Evolutionary conservation across 306 rosid genomes (phyloP).

Genomic region (Rosa lucieae): DNA sequence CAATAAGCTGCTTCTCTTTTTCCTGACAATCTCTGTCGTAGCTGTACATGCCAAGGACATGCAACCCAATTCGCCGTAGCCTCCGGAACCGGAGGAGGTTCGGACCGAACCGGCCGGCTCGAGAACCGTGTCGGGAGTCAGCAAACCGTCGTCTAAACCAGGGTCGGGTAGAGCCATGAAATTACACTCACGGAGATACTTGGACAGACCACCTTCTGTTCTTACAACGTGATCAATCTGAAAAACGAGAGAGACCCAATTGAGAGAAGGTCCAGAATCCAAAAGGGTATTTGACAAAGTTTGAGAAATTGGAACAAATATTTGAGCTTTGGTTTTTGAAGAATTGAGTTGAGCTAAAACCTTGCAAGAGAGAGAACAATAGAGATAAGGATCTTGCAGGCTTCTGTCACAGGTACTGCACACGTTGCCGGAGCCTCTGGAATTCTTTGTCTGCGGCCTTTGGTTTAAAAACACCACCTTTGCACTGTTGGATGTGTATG

Average conservation of each 20-base stretch:
- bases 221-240: slow-evolving; percentile 58
- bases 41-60: slow-evolving; percentile 64
- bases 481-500: slow-evolving; percentile 84
- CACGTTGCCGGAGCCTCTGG: slow-evolving; percentile 72
- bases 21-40: slow-evolving; percentile 65
- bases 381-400: slow-evolving; percentile 77
- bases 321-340: background rate
- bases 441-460: slow-evolving; percentile 64
- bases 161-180: slow-evolving; percentile 61
- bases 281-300: background rate
- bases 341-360: slow-evolving; percentile 23
- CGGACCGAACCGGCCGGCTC: slow-evolving; percentile 67
- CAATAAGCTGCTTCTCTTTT: slow-evolving; percentile 49
- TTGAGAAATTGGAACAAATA: background rate
- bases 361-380: slow-evolving; percentile 94
- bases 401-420: slow-evolving; percentile 87
- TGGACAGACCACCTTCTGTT: slow-evolving; percentile 49
- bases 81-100: slow-evolving; percentile 69
- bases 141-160: slow-evolving; percentile 50
- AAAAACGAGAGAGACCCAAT: background rate
- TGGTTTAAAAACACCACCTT: slow-evolving; percentile 88
- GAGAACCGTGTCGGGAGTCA: slow-evolving; percentile 78
- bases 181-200: slow-evolving; percentile 65
- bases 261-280: background rate
- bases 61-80: slow-evolving; percentile 46